Conservation (phyloP, 805 yeast genomes). For the Suhomyces sp. region DNA sequence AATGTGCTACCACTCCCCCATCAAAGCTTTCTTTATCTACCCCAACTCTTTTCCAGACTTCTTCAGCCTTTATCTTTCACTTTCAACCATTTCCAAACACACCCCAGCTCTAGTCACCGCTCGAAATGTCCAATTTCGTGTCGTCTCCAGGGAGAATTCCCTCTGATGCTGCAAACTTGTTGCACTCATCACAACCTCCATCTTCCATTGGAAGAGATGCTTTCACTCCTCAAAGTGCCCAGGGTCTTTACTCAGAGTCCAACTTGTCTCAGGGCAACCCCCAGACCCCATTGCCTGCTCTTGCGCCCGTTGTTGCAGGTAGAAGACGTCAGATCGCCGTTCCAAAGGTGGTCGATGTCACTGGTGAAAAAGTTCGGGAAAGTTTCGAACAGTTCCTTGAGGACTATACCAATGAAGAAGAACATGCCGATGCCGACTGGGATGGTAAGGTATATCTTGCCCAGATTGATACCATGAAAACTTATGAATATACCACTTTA, state of each 20-base stretch:
- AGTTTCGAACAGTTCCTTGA: conserved; percentile 83
- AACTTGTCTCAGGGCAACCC: conserved; percentile 15
- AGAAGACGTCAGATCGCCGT: conserved; percentile 66
- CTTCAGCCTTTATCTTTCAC: no score
- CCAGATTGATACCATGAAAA: conserved; percentile 78
- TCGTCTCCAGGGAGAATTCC: conserved; percentile 46
- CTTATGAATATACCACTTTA: conserved; percentile 70
- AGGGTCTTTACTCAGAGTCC: conserved; percentile 28
- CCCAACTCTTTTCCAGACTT: not conserved
- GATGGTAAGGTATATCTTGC: conserved; percentile 66
- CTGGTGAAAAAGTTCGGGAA: conserved; percentile 92
- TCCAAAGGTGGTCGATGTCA: conserved; percentile 83
- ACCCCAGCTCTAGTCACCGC: no score
- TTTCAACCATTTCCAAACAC: no score
- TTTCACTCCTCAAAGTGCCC: conserved; percentile 30
- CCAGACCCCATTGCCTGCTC: conserved; percentile 12
- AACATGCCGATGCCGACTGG: conserved; percentile 34
- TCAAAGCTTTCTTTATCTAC: not conserved
- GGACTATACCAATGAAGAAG: conserved; percentile 47
- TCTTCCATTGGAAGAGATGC: conserved; percentile 41
- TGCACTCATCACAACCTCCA: conserved; percentile 42
- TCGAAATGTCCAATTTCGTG: conserved; percentile 39
- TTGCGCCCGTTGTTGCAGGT: conserved; percentile 21
- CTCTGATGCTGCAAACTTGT: conserved; percentile 43
- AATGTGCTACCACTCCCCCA: no score